Base-by-base conservation (phyloP, 2,329 filamentous ascomycete species). In the Ampelomyces quisqualis region DNA sequence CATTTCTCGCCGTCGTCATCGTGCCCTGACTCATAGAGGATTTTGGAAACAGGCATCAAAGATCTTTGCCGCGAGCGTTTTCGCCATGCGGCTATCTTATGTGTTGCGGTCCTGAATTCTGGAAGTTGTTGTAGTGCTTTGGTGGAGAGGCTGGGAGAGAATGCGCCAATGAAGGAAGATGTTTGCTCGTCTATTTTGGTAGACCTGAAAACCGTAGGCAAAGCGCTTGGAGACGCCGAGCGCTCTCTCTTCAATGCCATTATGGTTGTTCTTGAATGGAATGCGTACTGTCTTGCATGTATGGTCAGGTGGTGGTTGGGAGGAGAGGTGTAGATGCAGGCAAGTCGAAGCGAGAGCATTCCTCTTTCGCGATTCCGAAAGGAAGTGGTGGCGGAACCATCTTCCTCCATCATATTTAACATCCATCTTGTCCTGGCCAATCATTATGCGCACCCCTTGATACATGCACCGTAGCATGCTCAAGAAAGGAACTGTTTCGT, bases 1-100 rank as follows among this genome's bases (percentile, higher is more conserved):
- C 75, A 74, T 37, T 70, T 73, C 55, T 80, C 77, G 10, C 77
- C 77, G 47, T 79, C 77, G 43, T 79, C 77, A 39, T 79, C 76
- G 34, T 71, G 67, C 9, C 72, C 73, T 0, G 66, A 58, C 26
- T 73, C 68, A 49, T 70, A 75, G 4, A 70, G 41, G 1, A 68
- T 57, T 21, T 64, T 65, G 1, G 58, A 51, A 18, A 41, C 45
- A 10, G 66, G 62, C 8, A 62, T 67, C 13, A 78, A 58, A 6
- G 71, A 71, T 38, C 68, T 70, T 55, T 78, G 75, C 4, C 67
- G 68, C 13, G 72, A 74, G 14, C 69, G 68, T 34, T 63, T 68
- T 15, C 77, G 69, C 73, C 74, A 79, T 36, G 72, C 77, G 31
- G 74, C 64, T 32, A 79, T 76, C 34, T 71, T 72, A 57, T 79